Percentiles rank a stretch among this genome's conserved stretches.
Evolutionary conservation across 768 basidiomycete species (phyloP).

Genomic region (Lactarius hengduanensis): DNA sequence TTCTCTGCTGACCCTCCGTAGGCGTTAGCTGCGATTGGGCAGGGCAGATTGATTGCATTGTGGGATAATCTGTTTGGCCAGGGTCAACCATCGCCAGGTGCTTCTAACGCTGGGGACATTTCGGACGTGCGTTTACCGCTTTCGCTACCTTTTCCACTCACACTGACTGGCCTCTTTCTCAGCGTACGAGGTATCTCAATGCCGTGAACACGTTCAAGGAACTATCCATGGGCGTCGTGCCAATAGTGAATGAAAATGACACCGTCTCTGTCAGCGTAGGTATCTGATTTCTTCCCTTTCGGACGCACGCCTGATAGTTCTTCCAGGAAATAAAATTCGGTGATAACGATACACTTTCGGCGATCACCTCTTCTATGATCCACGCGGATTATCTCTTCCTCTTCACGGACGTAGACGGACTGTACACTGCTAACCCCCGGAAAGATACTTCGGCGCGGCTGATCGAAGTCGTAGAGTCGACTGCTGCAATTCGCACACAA

Average conservation of each 20-base stretch:
- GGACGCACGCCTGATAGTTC: background rate
- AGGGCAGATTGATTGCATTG: constrained; percentile 91
- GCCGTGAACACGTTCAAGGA: constrained; percentile 95
- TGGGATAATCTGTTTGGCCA: constrained; percentile 98
- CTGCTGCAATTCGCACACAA: constrained; percentile 75
- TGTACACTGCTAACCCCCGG: constrained; percentile 94
- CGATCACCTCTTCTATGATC: constrained; percentile 96
- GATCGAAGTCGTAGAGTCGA: constrained; percentile 81
- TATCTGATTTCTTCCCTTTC: constrained; percentile 26
- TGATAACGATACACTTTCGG: constrained; percentile 97
- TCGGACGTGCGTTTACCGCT: constrained; percentile 68
- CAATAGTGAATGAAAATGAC: constrained; percentile 99
- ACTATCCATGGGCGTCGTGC: constrained; percentile 90
- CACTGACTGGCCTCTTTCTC: constrained; percentile 23
- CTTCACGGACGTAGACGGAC: constrained; percentile 92
- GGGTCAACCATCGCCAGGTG: constrained; percentile 94
- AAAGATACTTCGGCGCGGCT: constrained; percentile 80
- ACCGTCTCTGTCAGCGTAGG: constrained; percentile 95
- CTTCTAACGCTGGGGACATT: constrained; percentile 91
- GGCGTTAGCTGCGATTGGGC: constrained; percentile 96
- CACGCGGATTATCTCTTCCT: constrained; percentile 97
- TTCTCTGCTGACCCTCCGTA: constrained; percentile 37
- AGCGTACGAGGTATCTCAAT: constrained; percentile 95
- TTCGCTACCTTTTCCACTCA: background rate
- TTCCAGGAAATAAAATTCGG: constrained; percentile 98